A percentile compares a stretch with the other conserved stretches of the same genome.
Conservation (phyloP, 768 basidiomycete genomes). For the Melanogaster broomeanus region DNA sequence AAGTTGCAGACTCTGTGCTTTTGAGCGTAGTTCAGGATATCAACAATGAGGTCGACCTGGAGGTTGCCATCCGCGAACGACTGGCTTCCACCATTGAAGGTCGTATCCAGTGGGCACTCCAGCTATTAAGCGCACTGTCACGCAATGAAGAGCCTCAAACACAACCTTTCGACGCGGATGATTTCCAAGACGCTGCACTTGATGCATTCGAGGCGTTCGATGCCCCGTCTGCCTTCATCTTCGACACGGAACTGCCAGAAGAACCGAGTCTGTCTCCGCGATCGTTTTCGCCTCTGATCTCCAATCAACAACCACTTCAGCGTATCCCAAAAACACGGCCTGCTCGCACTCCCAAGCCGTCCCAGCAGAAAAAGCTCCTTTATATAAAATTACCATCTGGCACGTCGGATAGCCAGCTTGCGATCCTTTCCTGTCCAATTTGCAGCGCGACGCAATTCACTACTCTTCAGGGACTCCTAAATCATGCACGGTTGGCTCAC, state of each 20-base stretch:
- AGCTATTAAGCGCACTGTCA: conserved; percentile 38
- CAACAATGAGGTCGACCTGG: conserved; percentile 43
- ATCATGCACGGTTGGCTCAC: conserved; percentile 53
- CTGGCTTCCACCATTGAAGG: conserved; percentile 44
- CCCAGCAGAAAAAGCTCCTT: conserved; percentile 38
- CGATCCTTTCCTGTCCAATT: conserved; percentile 42
- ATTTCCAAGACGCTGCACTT: conserved; percentile 42
- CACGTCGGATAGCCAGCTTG: conserved; percentile 30
- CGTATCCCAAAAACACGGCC: conserved; percentile 28
- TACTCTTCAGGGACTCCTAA: conserved; percentile 52
- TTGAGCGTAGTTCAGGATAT: conserved; percentile 17
- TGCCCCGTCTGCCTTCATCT: conserved; percentile 38
- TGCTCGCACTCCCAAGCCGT: conserved; percentile 26
- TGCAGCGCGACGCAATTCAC: conserved; percentile 50
- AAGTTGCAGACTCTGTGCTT: conserved; percentile 14
- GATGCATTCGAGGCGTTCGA: conserved; percentile 46
- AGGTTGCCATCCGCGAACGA: conserved; percentile 43
- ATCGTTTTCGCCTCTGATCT: conserved; percentile 17
- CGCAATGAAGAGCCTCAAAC: conserved; percentile 14
- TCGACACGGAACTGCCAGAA: conserved; percentile 25
- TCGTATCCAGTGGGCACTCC: conserved; percentile 47
- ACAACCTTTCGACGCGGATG: conserved; percentile 25
- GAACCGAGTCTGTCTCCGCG: conserved; percentile 23
- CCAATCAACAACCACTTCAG: conserved; percentile 13
- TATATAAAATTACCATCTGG: conserved; percentile 39